Percentiles rank a stretch among this genome's conserved stretches.
Evolutionary conservation across 139 green algal genomes (phyloP).

Genomic region (Chlorella sp.): DNA sequence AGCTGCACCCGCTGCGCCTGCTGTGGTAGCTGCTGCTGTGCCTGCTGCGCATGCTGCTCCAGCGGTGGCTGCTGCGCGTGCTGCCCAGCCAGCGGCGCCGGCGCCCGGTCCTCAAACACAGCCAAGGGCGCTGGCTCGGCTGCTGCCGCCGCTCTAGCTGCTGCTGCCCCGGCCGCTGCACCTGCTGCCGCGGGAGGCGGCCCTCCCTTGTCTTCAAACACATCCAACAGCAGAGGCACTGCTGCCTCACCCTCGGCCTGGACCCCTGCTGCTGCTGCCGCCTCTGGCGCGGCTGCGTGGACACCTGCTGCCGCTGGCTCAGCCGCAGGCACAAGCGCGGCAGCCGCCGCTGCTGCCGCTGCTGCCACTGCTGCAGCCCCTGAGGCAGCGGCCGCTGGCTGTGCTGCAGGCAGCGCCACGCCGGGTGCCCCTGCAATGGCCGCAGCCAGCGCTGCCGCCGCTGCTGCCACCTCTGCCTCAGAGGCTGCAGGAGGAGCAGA

Average conservation of each 20-base stretch:
- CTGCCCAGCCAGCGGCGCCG: not conserved
- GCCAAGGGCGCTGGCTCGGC: not conserved
- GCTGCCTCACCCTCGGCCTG: no score
- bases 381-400: not conserved
- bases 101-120: constrained; percentile 5
- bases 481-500: not conserved
- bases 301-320: not conserved
- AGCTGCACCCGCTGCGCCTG: not conserved
- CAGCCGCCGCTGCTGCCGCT: not conserved
- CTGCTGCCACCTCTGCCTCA: not conserved
- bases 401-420: not conserved
- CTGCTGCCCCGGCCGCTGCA: not conserved
- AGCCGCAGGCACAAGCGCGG: not conserved
- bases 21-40: not conserved
- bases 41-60: not conserved
- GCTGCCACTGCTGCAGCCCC: not conserved
- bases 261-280: not conserved
- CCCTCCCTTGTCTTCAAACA: constrained; percentile 35
- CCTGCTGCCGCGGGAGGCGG: not conserved
- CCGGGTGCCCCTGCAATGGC: not conserved
- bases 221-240: not conserved
- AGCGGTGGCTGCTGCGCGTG: not conserved
- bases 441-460: not conserved
- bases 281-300: not conserved
- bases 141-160: not conserved